Conservation (phyloP, 306 rosid species). For the Ochetophila trinervis region DNA sequence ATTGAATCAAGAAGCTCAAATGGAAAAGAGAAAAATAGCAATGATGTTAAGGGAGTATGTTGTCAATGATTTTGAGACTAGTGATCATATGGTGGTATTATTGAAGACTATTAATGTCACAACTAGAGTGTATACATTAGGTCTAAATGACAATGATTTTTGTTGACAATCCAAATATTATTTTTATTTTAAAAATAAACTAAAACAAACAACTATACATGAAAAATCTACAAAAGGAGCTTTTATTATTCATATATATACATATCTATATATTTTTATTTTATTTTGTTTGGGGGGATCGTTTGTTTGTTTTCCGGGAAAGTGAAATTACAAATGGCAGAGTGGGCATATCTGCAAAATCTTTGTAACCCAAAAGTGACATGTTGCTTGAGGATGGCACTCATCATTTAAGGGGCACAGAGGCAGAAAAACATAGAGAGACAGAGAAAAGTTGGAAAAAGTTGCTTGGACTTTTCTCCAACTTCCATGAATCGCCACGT, state of each 20-base stretch:
- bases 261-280: neutral
- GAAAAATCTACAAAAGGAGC: no score
- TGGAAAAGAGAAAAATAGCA: neutral
- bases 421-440: constrained; percentile 2
- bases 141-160: no score
- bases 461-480: constrained; percentile 46
- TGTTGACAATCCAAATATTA: no score
- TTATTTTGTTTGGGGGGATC: neutral
- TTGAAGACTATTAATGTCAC: constrained; percentile 15
- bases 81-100: constrained; percentile 17
- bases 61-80: constrained; percentile 21
- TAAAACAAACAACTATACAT: no score
- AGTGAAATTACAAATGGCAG: constrained; percentile 4
- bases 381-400: constrained; percentile 19
- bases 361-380: neutral
- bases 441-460: constrained; percentile 30
- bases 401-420: constrained; percentile 26
- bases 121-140: neutral
- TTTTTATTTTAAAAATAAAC: no score
- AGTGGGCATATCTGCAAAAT: constrained; percentile 6
- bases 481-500: constrained; percentile 40
- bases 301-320: neutral
- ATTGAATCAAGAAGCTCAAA: neutral
- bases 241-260: neutral
- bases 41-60: constrained; percentile 15